Evolutionary conservation across 1,139 yeast species (phyloP).

Genomic region (Hansenula lynferdii): DNA sequence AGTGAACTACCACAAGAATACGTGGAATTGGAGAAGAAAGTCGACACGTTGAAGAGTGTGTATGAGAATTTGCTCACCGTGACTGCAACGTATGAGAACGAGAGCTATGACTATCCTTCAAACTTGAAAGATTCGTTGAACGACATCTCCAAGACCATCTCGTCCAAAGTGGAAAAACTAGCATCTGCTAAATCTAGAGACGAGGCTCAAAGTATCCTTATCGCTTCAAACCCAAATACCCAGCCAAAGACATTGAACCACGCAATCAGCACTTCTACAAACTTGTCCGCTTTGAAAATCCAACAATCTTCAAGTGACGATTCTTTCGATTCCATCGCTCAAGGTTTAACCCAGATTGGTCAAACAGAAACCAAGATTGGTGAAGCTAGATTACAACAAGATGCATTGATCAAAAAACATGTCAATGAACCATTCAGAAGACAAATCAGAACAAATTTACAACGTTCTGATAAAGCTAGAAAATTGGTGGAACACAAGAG

Average conservation of each 20-base stretch:
- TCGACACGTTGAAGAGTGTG: constrained; percentile 69
- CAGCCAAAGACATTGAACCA: constrained; percentile 85
- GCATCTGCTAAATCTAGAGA: constrained; percentile 74
- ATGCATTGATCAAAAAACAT: constrained; percentile 61
- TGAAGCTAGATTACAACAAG: constrained; percentile 81
- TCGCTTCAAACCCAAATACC: constrained; percentile 48
- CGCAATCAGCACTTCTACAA: constrained; percentile 76
- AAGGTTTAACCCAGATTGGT: constrained; percentile 45
- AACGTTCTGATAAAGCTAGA: constrained; percentile 67
- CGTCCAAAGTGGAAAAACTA: constrained; percentile 61
- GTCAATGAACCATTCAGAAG: constrained; percentile 67
- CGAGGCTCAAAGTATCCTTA: constrained; percentile 77
- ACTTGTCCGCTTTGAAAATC: constrained; percentile 41
- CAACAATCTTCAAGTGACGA: constrained; percentile 30
- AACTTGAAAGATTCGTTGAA: constrained; percentile 69
- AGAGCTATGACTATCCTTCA: constrained; percentile 84
- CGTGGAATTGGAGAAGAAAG: constrained; percentile 64
- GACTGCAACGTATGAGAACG: constrained; percentile 67
- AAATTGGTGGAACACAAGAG: constrained; percentile 76
- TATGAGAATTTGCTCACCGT: constrained; percentile 71
- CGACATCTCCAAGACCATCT: constrained; percentile 66
- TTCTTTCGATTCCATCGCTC: constrained; percentile 37
- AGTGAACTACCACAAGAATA: constrained; percentile 85
- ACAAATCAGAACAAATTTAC: constrained; percentile 58
- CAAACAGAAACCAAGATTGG: constrained; percentile 66